Evolutionary conservation across 768 basidiomycete genomes (phyloP).

Genomic region (Calocera viscosa): DNA sequence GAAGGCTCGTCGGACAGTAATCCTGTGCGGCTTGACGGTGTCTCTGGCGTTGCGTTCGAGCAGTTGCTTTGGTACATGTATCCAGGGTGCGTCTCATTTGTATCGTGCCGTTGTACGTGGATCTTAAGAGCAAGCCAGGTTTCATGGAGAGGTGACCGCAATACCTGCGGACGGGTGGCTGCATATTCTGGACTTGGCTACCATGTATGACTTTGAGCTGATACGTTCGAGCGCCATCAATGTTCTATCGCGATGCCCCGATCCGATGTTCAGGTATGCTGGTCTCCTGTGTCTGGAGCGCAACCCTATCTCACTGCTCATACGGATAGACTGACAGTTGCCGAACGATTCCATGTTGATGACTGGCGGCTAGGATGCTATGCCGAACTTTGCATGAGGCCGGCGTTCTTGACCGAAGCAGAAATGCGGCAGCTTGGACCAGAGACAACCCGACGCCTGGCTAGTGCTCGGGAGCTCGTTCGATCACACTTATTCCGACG

Average conservation of each 20-base stretch:
- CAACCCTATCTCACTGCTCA: too few species aligned
- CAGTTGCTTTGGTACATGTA: conserved; percentile 53
- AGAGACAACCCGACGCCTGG: conserved; percentile 42
- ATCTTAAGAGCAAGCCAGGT: conserved; percentile 12
- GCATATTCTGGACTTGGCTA: conserved; percentile 40
- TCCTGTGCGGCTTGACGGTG: conserved; percentile 37
- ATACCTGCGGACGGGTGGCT: conserved; percentile 44
- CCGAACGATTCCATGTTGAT: conserved; percentile 43
- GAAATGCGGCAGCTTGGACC: conserved; percentile 49
- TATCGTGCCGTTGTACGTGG: background rate
- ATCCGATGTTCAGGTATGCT: background rate
- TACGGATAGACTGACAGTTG: conserved; percentile 40
- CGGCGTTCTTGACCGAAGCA: conserved; percentile 37
- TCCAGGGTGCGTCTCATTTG: conserved; percentile 35
- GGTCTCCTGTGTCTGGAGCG: conserved; percentile 27
- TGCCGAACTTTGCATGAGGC: conserved; percentile 39
- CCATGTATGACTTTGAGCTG: conserved; percentile 43
- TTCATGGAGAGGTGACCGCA: conserved; percentile 37
- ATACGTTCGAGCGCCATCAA: conserved; percentile 42
- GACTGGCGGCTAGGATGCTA: conserved; percentile 43
- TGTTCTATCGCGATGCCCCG: conserved; percentile 33
- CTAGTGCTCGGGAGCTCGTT: conserved; percentile 38
- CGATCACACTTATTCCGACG: conserved; percentile 33
- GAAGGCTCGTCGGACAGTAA: conserved; percentile 32
- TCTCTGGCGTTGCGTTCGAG: conserved; percentile 38